These are phyloP conservation scores for Coelastrella sp. DNA, from an alignment of 139 green algal genomes.

Conservation along the genomic window DNA sequence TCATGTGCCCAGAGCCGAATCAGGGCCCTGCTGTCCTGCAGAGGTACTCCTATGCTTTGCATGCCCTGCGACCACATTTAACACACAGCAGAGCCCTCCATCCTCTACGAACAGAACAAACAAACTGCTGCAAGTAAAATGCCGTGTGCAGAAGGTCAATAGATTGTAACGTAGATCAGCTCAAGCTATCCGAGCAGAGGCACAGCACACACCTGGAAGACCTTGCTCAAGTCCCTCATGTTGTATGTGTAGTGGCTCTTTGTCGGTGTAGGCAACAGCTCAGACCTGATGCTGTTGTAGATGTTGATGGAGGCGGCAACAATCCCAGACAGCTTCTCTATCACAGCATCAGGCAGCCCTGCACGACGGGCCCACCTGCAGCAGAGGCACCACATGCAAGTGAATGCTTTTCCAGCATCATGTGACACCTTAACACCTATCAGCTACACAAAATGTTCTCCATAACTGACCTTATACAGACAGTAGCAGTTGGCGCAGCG, in stretches of 20 bases:
- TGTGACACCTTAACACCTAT: too few relatives aligned
- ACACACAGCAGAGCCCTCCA: too few relatives aligned
- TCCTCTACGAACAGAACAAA: too few relatives aligned
- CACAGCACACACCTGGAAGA: slow-evolving; percentile 57
- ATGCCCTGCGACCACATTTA: too few relatives aligned
- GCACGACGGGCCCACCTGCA: slow-evolving; percentile 67
- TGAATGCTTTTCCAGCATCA: neutral
- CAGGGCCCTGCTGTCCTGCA: slow-evolving; percentile 51
- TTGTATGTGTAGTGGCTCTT: slow-evolving; percentile 90
- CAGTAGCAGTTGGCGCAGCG: too few relatives aligned
- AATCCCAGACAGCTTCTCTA: slow-evolving; percentile 56
- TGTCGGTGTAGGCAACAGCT: slow-evolving; percentile 76
- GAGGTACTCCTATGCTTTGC: slow-evolving; percentile 52
- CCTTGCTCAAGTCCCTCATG: slow-evolving; percentile 82
- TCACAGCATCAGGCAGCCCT: slow-evolving; percentile 41
- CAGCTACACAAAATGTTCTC: too few relatives aligned
- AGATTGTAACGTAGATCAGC: neutral
- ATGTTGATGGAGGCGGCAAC: slow-evolving; percentile 74
- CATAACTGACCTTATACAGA: too few relatives aligned
- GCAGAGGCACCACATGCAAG: neutral
- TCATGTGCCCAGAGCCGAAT: slow-evolving; percentile 81
- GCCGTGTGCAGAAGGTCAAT: too few relatives aligned
- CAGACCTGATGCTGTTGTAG: slow-evolving; percentile 66
- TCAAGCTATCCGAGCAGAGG: neutral
- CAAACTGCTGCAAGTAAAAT: too few relatives aligned